Base-by-base conservation (phyloP, 495 filamentous ascomycete genomes). In the Margaritispora aquatica region DNA sequence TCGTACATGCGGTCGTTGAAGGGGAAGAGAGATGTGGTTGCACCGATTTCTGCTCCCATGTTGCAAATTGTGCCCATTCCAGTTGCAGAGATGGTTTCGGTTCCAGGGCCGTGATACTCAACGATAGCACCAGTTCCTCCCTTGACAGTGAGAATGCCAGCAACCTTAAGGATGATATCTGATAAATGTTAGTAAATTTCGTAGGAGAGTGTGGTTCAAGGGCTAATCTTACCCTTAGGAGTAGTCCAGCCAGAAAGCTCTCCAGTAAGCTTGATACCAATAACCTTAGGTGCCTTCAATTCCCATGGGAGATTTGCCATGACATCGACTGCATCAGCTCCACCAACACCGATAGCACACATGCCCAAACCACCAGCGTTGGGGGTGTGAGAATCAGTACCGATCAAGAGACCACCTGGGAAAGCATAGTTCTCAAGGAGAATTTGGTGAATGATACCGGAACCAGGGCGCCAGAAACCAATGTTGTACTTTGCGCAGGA, bases 371-470 rank as follows among this genome's bases (percentile, higher is more conserved):
- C 94, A 81, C 95, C 94, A 69, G 88, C 94, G 74, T 98, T 98
- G 62, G 95, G 95, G 49, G 94, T 98, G 79, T 98, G 94, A 47
- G 93, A 97, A 74, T 98, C 94, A 69, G 94, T 98, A 74, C 94
- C 94, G 75, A 98, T 97, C 76, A 98, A 83, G 60, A 98, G 84
- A 83, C 87, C 92, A 83, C 94, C 94, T 65, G 94, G 94, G 86
- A 97, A 94, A 73, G 90, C 92, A 73, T 97, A 97, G 83, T 97
- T 97, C 82, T 98, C 94, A 41, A 98, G 82, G 63, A 98, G 75
- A 69, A 97, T 97, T 81, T 98, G 94, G 77, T 98, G 94, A 70
- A 98, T 98, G 78, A 98, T 98, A 83, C 94, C 94, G 68, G 94
- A 97, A 60, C 94, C 94, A 62, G 94, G 95, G 73, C 82, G 88